A percentile compares a stretch with the other conserved stretches of the same genome.
Evolutionary conservation across 306 rosid genomes (phyloP).

Genomic region (Pachyrhizus erosus): DNA sequence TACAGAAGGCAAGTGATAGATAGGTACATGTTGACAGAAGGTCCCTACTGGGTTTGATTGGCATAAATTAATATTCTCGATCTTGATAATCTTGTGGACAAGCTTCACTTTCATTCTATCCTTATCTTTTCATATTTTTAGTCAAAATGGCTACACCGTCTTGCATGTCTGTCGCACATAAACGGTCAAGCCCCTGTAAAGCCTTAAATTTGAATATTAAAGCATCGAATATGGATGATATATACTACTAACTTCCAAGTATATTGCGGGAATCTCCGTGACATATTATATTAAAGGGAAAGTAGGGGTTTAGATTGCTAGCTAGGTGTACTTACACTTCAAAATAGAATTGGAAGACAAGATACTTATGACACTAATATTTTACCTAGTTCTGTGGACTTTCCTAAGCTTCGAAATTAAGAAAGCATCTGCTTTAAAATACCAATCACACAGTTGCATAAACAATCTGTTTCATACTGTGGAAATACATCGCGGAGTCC

Average conservation of each 20-base stretch:
- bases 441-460: no score
- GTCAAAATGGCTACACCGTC: not conserved
- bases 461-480: no score
- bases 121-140: constrained; percentile 45
- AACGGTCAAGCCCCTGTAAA: not conserved
- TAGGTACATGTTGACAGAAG: constrained; percentile 20
- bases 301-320: not conserved
- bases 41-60: not conserved
- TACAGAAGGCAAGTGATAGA: constrained; percentile 7
- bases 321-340: not conserved
- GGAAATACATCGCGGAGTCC: no score
- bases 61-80: constrained; percentile 32
- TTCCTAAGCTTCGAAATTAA: not conserved
- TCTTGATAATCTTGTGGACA: constrained; percentile 52
- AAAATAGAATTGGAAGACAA: not conserved
- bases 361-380: constrained; percentile 1
- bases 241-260: not conserved
- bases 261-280: not conserved
- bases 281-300: not conserved
- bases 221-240: no score
- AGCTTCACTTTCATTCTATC: constrained; percentile 47
- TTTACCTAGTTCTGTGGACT: constrained; percentile 1
- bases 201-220: not conserved
- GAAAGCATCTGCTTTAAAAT: constrained; percentile 15
- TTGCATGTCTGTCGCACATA: not conserved